phyloP scores from a whole-genome alignment of 176 grass and related monocot species.

The Cenchrus fungigraminus region DNA sequence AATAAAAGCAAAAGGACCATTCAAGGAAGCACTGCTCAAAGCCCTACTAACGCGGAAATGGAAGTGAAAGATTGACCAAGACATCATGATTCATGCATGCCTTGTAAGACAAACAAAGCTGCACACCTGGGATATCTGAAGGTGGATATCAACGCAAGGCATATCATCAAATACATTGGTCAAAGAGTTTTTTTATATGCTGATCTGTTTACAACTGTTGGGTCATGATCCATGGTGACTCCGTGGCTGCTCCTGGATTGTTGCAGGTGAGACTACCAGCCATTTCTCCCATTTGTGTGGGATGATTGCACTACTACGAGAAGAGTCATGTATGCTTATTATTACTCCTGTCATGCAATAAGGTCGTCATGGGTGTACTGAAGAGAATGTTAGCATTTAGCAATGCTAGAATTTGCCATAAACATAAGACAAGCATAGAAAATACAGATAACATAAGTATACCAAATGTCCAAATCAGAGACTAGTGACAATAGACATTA shows the following conservation, averaged over 20 bases:
- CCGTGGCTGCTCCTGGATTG: neutral
- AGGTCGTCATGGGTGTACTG: neutral
- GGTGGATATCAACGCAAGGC: neutral
- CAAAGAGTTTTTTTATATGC: neutral
- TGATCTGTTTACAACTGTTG: neutral
- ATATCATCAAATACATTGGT: neutral
- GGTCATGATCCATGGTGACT: neutral
- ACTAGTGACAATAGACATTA: neutral
- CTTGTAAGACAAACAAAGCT: constrained; percentile 17
- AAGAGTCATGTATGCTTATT: constrained; percentile 13
- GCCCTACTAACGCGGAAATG: neutral
- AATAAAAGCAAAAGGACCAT: constrained; percentile 23
- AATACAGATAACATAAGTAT: constrained; percentile 19
- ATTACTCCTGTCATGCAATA: constrained; percentile 27
- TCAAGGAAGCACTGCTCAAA: constrained; percentile 28
- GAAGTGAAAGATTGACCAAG: constrained; percentile 20
- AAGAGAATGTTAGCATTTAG: constrained; percentile 1
- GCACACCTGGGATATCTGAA: neutral
- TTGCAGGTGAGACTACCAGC: neutral
- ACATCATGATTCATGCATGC: constrained; percentile 18
- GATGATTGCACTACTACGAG: neutral
- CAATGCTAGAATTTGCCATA: neutral
- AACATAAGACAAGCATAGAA: constrained; percentile 11
- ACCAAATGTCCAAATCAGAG: neutral
- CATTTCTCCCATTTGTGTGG: constrained; percentile 1